These are phyloP conservation scores for Thalassiosira mediterranea DNA, from an alignment of 352 stramenopile genomes.

Conservation along the genomic window DNA sequence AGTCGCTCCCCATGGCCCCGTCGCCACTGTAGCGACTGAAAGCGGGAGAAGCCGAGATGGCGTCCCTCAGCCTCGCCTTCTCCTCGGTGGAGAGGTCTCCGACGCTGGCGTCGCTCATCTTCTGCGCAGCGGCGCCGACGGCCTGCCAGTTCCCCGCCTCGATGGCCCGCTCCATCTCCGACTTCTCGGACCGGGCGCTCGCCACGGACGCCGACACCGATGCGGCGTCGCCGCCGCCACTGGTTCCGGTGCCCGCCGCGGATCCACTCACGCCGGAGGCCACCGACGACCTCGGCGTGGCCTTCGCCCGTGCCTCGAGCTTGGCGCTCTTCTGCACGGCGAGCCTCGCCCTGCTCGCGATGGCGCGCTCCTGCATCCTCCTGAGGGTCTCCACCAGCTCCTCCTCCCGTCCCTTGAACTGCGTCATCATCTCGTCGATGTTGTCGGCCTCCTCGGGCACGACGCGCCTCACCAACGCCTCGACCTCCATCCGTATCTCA, in stretches of 20 bases:
- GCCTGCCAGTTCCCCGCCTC: slow-evolving; percentile 78
- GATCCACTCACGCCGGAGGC: no score
- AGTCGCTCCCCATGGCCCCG: slow-evolving; percentile 19
- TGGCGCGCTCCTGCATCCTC: slow-evolving; percentile 80
- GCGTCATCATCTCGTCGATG: slow-evolving; percentile 83
- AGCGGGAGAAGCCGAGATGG: slow-evolving; percentile 40
- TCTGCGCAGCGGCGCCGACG: slow-evolving; percentile 68
- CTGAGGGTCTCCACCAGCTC: slow-evolving; percentile 80
- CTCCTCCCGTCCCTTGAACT: slow-evolving; percentile 84
- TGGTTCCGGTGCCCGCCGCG: slow-evolving; percentile 17
- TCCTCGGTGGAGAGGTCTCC: slow-evolving; percentile 45
- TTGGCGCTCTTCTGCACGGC: slow-evolving; percentile 76
- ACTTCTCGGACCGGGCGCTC: slow-evolving; percentile 47
- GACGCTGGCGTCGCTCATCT: slow-evolving; percentile 66
- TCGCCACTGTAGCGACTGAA: slow-evolving; percentile 11
- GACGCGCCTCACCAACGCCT: slow-evolving; percentile 74
- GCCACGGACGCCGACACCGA: no score
- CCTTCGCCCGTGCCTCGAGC: slow-evolving; percentile 62
- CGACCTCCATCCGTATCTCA: slow-evolving; percentile 75
- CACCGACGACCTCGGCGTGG: neutral
- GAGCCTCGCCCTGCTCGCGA: slow-evolving; percentile 70
- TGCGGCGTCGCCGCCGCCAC: no score
- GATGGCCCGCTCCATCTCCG: slow-evolving; percentile 71
- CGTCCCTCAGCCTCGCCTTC: slow-evolving; percentile 35
- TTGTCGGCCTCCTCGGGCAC: slow-evolving; percentile 84